These are phyloP conservation scores for Diddensiella santjacobensis DNA, from an alignment of 805 yeast species.

Conservation along the genomic window DNA sequence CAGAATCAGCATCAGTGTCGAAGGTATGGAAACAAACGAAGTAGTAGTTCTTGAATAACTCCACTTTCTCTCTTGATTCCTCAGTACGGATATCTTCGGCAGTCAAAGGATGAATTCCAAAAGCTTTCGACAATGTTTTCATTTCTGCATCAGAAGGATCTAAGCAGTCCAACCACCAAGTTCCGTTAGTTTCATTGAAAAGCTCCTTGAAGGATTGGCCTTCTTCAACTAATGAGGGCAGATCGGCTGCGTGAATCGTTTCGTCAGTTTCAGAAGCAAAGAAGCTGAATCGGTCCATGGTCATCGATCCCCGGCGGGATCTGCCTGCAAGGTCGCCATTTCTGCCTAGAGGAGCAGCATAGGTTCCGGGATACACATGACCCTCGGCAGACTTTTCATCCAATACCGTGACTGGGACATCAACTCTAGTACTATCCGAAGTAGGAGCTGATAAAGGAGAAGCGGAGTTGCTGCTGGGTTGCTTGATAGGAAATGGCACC, in stretches of 20 bases:
- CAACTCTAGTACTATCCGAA: conserved; percentile 10
- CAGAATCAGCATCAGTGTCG: conserved; percentile 77
- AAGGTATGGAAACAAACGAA: conserved; percentile 97
- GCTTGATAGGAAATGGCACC: conserved; percentile 6
- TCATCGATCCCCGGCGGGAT: conserved; percentile 18
- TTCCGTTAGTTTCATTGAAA: conserved; percentile 66
- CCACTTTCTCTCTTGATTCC: conserved; percentile 96
- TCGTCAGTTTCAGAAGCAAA: conserved; percentile 79
- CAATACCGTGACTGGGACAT: background rate
- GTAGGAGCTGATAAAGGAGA: conserved; percentile 13
- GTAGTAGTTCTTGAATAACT: conserved; percentile 81
- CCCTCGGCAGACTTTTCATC: conserved; percentile 1
- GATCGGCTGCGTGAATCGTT: conserved; percentile 85
- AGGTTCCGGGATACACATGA: conserved; percentile 5
- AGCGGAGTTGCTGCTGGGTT: background rate
- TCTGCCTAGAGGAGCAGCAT: background rate
- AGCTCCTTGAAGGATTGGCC: conserved; percentile 64
- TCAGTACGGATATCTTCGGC: conserved; percentile 96
- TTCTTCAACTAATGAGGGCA: conserved; percentile 62
- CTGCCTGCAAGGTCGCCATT: background rate
- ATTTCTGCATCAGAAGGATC: conserved; percentile 95
- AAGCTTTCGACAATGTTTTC: conserved; percentile 87
- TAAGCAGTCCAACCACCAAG: conserved; percentile 95
- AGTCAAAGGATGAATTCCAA: conserved; percentile 96
- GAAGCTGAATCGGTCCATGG: conserved; percentile 79